These are phyloP conservation scores for Penicillium aurantiogriseum DNA, from an alignment of 2,329 filamentous ascomycete species.

Conservation along the genomic window DNA sequence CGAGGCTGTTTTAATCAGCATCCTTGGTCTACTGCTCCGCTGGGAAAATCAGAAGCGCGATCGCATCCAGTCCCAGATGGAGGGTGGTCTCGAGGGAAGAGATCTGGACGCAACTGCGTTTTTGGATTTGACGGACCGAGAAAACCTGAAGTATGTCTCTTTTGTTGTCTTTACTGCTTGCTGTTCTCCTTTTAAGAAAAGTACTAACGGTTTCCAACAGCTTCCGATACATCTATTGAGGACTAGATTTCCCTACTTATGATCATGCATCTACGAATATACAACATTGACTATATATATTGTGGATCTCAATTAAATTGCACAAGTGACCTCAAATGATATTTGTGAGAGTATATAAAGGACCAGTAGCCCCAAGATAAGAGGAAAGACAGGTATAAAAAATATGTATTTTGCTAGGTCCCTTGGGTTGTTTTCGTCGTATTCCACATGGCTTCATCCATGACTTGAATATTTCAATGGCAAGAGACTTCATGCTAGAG, in stretches of 20 bases:
- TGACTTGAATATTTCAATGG: too few relatives aligned
- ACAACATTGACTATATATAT: too few relatives aligned
- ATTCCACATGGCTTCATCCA: too few relatives aligned
- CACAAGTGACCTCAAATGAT: too few relatives aligned
- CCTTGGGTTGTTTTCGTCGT: too few relatives aligned
- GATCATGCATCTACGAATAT: too few relatives aligned
- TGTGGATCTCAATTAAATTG: too few relatives aligned
- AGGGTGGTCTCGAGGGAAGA: slow-evolving; percentile 47
- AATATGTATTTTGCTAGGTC: too few relatives aligned
- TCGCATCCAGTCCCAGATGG: slow-evolving; percentile 47
- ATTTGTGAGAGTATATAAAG: too few relatives aligned
- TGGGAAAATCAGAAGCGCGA: slow-evolving; percentile 53
- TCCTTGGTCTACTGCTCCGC: slow-evolving; percentile 49
- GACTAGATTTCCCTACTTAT: not conserved
- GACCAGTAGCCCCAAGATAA: too few relatives aligned
- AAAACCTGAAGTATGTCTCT: slow-evolving; percentile 48
- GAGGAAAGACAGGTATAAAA: too few relatives aligned
- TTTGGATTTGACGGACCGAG: slow-evolving; percentile 54
- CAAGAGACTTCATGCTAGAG: too few relatives aligned
- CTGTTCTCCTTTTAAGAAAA: not conserved
- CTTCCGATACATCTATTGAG: slow-evolving; percentile 21
- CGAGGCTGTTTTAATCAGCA: slow-evolving; percentile 49
- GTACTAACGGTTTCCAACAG: slow-evolving; percentile 4
- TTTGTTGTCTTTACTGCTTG: not conserved
- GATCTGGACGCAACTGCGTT: slow-evolving; percentile 54